A percentile compares a stretch with the other conserved stretches of the same genome.
Evolutionary conservation across 1,139 yeast species (phyloP).

Genomic region (Diutina neorugosa): DNA sequence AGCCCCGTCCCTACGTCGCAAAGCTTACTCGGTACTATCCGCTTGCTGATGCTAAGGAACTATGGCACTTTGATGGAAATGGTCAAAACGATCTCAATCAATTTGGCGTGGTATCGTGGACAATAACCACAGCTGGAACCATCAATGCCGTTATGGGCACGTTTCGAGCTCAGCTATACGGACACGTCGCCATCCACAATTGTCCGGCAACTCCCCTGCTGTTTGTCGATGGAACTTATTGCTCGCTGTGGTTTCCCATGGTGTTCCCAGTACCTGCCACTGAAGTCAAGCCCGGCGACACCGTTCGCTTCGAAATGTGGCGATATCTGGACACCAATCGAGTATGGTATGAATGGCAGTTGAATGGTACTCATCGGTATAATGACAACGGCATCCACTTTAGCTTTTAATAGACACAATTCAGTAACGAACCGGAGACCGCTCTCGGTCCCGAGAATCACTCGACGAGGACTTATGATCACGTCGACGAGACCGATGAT

Average conservation of each 20-base stretch:
- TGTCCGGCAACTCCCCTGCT: conserved; percentile 6
- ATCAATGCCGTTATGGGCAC: conserved; percentile 69
- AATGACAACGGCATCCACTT: neutral
- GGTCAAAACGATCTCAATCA: neutral
- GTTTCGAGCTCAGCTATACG: conserved; percentile 57
- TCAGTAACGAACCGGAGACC: neutral
- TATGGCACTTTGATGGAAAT: conserved; percentile 13
- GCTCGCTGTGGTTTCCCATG: conserved; percentile 53
- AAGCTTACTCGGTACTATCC: conserved; percentile 39
- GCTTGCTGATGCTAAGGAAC: conserved; percentile 22
- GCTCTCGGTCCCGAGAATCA: neutral
- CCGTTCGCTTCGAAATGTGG: conserved; percentile 23
- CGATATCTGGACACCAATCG: conserved; percentile 16
- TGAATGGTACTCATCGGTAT: conserved; percentile 12
- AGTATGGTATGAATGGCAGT: conserved; percentile 72
- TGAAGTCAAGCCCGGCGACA: conserved; percentile 12
- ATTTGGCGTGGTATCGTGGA: neutral
- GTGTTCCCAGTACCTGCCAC: conserved; percentile 57
- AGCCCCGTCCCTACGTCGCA: conserved; percentile 41
- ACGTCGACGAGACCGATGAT: neutral
- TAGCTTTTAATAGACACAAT: neutral
- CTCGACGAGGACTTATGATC: neutral
- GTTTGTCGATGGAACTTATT: conserved; percentile 10
- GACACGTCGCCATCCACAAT: conserved; percentile 32
- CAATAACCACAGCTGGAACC: conserved; percentile 11